A percentile compares a stretch with the other conserved stretches of the same genome.
Conservation (phyloP, 2,329 filamentous ascomycete species). For the Colletotrichum brevisporum region DNA sequence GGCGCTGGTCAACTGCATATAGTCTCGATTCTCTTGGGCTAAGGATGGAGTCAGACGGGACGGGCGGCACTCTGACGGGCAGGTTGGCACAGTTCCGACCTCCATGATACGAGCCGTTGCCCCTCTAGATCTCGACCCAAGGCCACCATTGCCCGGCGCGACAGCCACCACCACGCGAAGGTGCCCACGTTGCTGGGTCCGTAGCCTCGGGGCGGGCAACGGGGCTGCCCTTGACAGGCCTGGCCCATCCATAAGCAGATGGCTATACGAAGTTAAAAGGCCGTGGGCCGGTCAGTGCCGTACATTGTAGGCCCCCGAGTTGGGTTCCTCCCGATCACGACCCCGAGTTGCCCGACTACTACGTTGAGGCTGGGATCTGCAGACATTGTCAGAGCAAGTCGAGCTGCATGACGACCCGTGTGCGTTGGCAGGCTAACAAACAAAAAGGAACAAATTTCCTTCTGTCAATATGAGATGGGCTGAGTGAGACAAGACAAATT, state of each 20-base stretch:
- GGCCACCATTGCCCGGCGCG: conserved; percentile 12
- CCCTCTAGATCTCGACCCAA: conserved; percentile 7
- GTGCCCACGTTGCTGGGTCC: conserved; percentile 20
- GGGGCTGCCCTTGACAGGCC: conserved; percentile 3
- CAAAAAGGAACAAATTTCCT: conserved; percentile 17
- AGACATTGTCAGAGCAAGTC: conserved; percentile 20
- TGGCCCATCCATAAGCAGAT: conserved; percentile 13
- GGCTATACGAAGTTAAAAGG: conserved; percentile 4
- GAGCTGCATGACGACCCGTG: conserved; percentile 21
- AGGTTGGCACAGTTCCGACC: conserved; percentile 7
- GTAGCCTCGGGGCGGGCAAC: conserved; percentile 4
- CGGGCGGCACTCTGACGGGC: conserved; percentile 16
- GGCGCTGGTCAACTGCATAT: conserved; percentile 31
- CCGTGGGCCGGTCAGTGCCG: conserved; percentile 7
- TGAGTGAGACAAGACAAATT: conserved; percentile 35
- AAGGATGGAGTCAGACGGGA: conserved; percentile 22
- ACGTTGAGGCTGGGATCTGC: conserved; percentile 21
- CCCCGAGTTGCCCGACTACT: conserved; percentile 18
- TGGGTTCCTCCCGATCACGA: conserved; percentile 18
- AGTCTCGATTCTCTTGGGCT: conserved; percentile 4
- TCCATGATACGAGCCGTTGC: conserved; percentile 31
- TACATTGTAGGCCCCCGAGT: conserved; percentile 1
- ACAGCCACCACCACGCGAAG: conserved; percentile 1
- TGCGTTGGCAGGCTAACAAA: conserved; percentile 36
- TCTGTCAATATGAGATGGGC: conserved; percentile 25